phyloP scores from a whole-genome alignment of 1,284 basidiomycete species.

The Ganoderma sinense region DNA sequence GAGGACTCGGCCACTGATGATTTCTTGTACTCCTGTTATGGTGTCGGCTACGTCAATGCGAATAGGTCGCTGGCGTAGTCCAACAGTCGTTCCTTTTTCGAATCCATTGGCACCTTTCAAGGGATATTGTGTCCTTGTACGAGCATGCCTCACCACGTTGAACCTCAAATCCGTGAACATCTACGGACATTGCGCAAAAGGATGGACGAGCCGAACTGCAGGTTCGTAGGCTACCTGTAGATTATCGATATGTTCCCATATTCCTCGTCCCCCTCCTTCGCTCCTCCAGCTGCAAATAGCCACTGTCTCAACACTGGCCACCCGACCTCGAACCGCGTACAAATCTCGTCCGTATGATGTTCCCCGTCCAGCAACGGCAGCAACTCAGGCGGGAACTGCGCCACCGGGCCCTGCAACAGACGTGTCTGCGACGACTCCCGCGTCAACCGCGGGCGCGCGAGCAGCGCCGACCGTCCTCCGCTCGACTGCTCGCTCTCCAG shows the following conservation, averaged over 20 bases:
- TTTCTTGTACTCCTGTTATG: conserved; percentile 81
- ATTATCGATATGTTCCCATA: conserved; percentile 60
- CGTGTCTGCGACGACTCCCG: conserved; percentile 50
- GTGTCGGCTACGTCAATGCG: conserved; percentile 78
- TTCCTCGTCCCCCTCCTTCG: conserved; percentile 51
- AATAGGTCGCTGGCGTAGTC: conserved; percentile 74
- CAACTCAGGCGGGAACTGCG: conserved; percentile 63
- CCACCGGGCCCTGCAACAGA: conserved; percentile 34
- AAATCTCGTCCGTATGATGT: conserved; percentile 92
- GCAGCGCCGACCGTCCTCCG: conserved; percentile 32
- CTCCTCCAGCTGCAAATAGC: conserved; percentile 71
- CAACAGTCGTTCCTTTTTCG: conserved; percentile 39
- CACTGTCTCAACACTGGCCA: conserved; percentile 87
- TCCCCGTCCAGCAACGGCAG: conserved; percentile 80
- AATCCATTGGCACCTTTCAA: background rate
- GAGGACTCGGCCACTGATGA: conserved; percentile 57
- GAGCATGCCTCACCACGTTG: background rate
- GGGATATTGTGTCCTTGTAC: background rate
- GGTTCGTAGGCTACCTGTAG: conserved; percentile 42
- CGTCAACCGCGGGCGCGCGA: conserved; percentile 53
- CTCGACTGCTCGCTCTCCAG: conserved; percentile 39
- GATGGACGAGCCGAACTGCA: background rate
- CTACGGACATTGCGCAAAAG: background rate
- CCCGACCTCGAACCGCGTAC: conserved; percentile 81
- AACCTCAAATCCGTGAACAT: background rate